A percentile compares a stretch with the other conserved stretches of the same genome.
Evolutionary conservation across 139 green algal species (phyloP).

Genomic region (Chlamydomonas incerta): DNA sequence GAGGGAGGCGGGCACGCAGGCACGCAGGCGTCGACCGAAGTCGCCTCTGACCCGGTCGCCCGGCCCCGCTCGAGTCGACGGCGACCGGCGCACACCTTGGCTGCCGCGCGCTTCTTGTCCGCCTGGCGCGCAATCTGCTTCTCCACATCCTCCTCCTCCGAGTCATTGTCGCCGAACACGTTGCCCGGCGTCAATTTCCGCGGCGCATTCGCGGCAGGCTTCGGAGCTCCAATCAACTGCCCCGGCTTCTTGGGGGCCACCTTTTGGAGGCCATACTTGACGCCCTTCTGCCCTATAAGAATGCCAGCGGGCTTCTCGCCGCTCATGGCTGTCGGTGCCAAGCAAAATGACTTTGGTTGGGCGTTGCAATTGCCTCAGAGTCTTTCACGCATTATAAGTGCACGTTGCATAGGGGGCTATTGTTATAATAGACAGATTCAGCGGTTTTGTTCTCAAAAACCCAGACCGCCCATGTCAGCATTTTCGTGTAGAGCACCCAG

Average conservation of each 20-base stretch:
- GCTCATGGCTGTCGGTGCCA: neutral
- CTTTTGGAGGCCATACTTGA: slow-evolving; percentile 84
- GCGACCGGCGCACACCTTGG: slow-evolving; percentile 70
- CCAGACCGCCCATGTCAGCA: too few relatives aligned
- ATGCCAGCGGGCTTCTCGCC: neutral
- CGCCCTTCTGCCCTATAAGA: slow-evolving; percentile 74
- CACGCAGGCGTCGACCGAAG: too few relatives aligned
- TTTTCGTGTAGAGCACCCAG: too few relatives aligned
- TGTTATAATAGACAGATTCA: too few relatives aligned
- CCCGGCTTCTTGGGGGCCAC: slow-evolving; percentile 47
- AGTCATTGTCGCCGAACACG: slow-evolving; percentile 76
- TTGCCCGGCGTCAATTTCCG: slow-evolving; percentile 23
- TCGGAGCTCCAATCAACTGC: slow-evolving; percentile 2
- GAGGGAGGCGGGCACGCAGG: too few relatives aligned
- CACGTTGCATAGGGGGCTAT: too few relatives aligned
- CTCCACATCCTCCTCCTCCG: slow-evolving; percentile 70
- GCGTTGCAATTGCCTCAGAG: neutral
- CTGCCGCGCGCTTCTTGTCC: slow-evolving; percentile 70
- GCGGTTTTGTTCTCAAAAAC: too few relatives aligned
- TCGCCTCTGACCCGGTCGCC: too few relatives aligned
- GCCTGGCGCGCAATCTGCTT: slow-evolving; percentile 74
- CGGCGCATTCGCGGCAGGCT: slow-evolving; percentile 17
- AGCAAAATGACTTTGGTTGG: neutral
- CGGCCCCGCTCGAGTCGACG: too few relatives aligned
- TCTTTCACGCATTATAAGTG: too few relatives aligned